phyloP scores from a whole-genome alignment of 1,284 basidiomycete species.

The Ganoderma lucidum region DNA sequence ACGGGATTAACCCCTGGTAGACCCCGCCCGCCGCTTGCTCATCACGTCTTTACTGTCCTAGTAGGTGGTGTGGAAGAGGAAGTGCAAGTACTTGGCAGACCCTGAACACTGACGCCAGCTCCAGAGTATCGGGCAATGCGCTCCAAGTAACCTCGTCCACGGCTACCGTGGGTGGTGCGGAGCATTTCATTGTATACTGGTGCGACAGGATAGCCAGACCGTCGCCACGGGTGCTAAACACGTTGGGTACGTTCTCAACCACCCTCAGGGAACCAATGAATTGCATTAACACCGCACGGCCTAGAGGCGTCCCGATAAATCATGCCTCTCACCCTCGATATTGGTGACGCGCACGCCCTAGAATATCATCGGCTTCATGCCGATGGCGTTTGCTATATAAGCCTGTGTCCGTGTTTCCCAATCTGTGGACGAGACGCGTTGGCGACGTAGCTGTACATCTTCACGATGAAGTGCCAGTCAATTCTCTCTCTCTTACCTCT shows the following conservation, averaged over 20 bases:
- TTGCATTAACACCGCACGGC: background rate
- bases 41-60: background rate
- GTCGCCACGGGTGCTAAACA: background rate
- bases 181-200: background rate
- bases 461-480: slow-evolving; percentile 24
- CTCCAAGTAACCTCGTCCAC: background rate
- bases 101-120: background rate
- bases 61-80: background rate
- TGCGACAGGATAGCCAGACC: background rate
- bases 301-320: slow-evolving; percentile 14
- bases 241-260: slow-evolving; percentile 18
- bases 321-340: slow-evolving; percentile 18
- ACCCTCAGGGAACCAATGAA: background rate
- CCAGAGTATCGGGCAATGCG: background rate
- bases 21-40: background rate
- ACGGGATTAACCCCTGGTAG: background rate
- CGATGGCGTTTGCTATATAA: slow-evolving; percentile 15
- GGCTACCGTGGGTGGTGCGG: background rate
- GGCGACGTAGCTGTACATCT: background rate
- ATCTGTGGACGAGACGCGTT: slow-evolving; percentile 11
- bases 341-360: slow-evolving; percentile 6
- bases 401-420: slow-evolving; percentile 8
- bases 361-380: slow-evolving; percentile 16
- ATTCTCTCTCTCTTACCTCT: slow-evolving; percentile 21
- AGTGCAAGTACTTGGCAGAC: no score